phyloP scores from a whole-genome alignment of 1,284 basidiomycete genomes.

The Somion occarium region DNA sequence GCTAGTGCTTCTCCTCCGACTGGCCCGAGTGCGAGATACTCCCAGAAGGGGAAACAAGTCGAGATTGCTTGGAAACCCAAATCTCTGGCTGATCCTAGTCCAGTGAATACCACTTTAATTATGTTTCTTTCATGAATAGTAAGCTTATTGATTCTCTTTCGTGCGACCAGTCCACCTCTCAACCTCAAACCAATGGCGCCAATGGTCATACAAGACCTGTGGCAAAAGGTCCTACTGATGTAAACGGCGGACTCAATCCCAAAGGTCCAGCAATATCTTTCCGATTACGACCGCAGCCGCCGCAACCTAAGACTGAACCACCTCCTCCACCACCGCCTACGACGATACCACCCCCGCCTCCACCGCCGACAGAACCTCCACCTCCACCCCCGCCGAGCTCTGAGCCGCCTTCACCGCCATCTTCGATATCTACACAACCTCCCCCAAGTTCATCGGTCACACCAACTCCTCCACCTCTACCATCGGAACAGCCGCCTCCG shows the following conservation, averaged over 20 bases:
- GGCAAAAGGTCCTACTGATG: background rate
- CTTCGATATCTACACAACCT: conserved; percentile 15
- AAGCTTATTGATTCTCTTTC: conserved; percentile 21
- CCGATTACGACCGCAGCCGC: conserved; percentile 23
- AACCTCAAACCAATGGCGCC: conserved; percentile 25
- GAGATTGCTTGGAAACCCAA: conserved; percentile 18
- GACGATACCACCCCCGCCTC: conserved; percentile 19
- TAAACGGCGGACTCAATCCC: conserved; percentile 18
- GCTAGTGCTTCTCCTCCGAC: conserved; percentile 22
- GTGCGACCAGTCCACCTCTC: conserved; percentile 13
- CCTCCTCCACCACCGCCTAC: conserved; percentile 24
- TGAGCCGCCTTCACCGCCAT: conserved; percentile 18
- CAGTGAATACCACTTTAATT: conserved; percentile 2
- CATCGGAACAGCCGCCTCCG: conserved; percentile 6
- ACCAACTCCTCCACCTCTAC: conserved; percentile 12
- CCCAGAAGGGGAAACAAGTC: conserved; percentile 31
- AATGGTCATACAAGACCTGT: conserved; percentile 12
- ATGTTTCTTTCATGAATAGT: conserved; percentile 22
- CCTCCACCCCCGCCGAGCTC: conserved; percentile 17
- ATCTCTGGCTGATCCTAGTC: conserved; percentile 3
- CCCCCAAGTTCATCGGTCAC: conserved; percentile 8
- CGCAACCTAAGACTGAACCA: conserved; percentile 18
- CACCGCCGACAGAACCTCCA: conserved; percentile 15
- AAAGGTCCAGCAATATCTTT: conserved; percentile 24
- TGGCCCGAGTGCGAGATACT: conserved; percentile 23